phyloP scores from a whole-genome alignment of 768 basidiomycete species.

The Agaricus subrufescens region DNA sequence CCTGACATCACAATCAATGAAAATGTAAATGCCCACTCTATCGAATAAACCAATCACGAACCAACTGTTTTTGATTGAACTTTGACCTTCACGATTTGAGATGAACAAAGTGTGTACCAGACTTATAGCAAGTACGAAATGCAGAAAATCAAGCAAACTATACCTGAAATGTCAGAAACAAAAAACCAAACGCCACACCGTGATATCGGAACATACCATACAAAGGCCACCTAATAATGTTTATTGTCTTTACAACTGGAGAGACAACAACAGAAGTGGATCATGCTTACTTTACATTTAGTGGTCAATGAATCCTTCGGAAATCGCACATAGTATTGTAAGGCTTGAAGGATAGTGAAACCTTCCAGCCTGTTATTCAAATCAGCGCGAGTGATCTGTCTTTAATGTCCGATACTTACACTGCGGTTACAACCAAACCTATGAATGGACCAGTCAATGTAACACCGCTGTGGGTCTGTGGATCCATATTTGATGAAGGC shows the following conservation, averaged over 20 bases:
- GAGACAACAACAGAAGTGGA: neutral
- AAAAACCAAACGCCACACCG: neutral
- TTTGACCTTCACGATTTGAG: neutral
- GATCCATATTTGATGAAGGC: too few relatives aligned
- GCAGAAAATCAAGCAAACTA: neutral
- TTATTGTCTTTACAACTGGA: neutral
- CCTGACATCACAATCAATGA: neutral
- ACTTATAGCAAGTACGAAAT: neutral
- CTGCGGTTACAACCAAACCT: too few relatives aligned
- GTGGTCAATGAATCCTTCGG: neutral
- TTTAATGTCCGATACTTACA: too few relatives aligned
- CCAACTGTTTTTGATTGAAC: neutral
- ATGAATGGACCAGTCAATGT: too few relatives aligned
- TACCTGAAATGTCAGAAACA: neutral
- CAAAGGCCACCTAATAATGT: neutral
- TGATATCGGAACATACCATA: neutral
- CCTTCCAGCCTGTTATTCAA: neutral
- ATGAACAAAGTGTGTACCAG: conserved; percentile 1
- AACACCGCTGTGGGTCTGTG: too few relatives aligned
- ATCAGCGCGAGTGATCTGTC: too few relatives aligned
- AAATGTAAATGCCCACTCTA: too few relatives aligned
- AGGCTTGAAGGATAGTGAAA: conserved; percentile 3
- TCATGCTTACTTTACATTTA: neutral
- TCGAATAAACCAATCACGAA: neutral
- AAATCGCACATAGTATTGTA: neutral